phyloP scores from a whole-genome alignment of 2,329 filamentous ascomycete genomes.

The Ceratocystis cubensis region DNA sequence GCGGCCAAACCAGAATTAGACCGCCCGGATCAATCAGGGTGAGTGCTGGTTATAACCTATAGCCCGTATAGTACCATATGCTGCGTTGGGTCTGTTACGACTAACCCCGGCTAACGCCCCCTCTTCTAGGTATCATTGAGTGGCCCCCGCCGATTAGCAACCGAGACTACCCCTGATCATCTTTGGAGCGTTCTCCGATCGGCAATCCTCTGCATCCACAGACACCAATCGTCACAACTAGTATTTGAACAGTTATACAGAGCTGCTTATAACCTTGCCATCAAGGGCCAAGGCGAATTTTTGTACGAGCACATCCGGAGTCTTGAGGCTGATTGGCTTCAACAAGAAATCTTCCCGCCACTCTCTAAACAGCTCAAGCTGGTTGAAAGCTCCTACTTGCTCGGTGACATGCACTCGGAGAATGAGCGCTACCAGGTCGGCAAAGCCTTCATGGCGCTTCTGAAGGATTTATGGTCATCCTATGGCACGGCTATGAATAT shows the following conservation, averaged over 20 bases:
- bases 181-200: constrained; percentile 61
- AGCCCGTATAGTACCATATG: not conserved
- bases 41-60: not conserved
- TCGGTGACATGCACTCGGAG: constrained; percentile 51
- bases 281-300: constrained; percentile 71
- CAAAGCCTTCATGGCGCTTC: constrained; percentile 59
- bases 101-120: not conserved
- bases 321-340: constrained; percentile 75
- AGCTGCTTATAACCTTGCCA: constrained; percentile 82
- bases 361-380: constrained; percentile 61
- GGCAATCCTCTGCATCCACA: constrained; percentile 78
- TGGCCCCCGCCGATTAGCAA: not conserved
- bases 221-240: constrained; percentile 74
- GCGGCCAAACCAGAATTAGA: constrained; percentile 14
- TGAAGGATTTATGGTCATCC: constrained; percentile 73
- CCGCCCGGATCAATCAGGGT: constrained; percentile 14
- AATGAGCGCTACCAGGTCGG: constrained; percentile 70
- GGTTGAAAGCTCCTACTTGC: constrained; percentile 48
- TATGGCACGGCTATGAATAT: constrained; percentile 92
- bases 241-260: constrained; percentile 96
- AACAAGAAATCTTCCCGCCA: constrained; percentile 54
- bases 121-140: not conserved
- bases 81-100: not conserved
- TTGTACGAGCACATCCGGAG: constrained; percentile 70
- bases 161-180: not conserved